Conservation (phyloP, 805 yeast genomes). For the Lachancea meyersii region DNA sequence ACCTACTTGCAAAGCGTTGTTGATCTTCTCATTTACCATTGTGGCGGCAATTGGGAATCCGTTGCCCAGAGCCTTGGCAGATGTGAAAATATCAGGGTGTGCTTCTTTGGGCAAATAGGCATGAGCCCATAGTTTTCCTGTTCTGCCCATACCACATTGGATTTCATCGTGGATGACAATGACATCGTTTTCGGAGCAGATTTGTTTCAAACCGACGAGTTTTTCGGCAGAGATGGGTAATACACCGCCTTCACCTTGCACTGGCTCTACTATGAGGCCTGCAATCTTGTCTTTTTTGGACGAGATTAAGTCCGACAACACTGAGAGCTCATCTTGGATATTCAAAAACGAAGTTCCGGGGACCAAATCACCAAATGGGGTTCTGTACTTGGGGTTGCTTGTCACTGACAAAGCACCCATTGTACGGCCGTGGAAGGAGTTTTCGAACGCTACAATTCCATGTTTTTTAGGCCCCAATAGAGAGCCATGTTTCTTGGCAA, state of each 20-base stretch:
- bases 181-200: constrained; percentile 65
- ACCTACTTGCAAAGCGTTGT: constrained; percentile 68
- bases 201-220: constrained; percentile 54
- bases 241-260: constrained; percentile 98
- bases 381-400: constrained; percentile 86
- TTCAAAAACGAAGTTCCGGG: constrained; percentile 62
- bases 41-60: constrained; percentile 97
- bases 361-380: constrained; percentile 84
- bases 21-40: constrained; percentile 75
- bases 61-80: constrained; percentile 95
- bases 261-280: constrained; percentile 93
- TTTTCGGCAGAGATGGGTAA: constrained; percentile 60
- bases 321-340: constrained; percentile 32
- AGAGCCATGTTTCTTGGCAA: constrained; percentile 77
- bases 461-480: constrained; percentile 46
- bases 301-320: constrained; percentile 19
- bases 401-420: constrained; percentile 92
- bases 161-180: constrained; percentile 88
- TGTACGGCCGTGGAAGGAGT: constrained; percentile 92
- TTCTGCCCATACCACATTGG: constrained; percentile 92
- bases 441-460: constrained; percentile 80
- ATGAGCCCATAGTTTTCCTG: constrained; percentile 94
- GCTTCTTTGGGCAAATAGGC: constrained; percentile 65
- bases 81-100: constrained; percentile 89
- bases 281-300: constrained; percentile 43